Conservation (phyloP, 2,329 filamentous ascomycete genomes). For the Penicillium crustosum region DNA sequence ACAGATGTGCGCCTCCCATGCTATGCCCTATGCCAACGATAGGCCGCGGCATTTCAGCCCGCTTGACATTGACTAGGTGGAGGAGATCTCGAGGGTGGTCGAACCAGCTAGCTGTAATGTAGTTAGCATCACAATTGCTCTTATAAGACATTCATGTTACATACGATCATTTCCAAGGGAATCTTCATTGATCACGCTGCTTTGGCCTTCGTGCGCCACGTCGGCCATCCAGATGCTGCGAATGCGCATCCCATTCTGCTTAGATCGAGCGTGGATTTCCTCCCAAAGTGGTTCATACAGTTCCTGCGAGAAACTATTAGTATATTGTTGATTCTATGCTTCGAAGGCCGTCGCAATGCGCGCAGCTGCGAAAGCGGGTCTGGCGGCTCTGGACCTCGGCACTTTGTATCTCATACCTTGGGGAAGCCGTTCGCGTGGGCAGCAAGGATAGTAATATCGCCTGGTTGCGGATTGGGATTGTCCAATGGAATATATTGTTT, state of each 20-base stretch:
- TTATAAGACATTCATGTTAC: slow-evolving; percentile 29
- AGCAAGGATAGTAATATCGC: slow-evolving; percentile 81
- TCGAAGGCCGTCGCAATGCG: neutral
- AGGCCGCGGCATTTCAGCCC: slow-evolving; percentile 74
- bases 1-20: slow-evolving; percentile 75
- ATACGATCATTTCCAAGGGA: slow-evolving; percentile 79
- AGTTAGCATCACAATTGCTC: slow-evolving; percentile 17
- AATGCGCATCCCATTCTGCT: slow-evolving; percentile 65
- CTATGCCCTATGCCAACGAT: slow-evolving; percentile 85
- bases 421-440: slow-evolving; percentile 91
- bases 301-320: slow-evolving; percentile 57
- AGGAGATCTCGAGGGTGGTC: slow-evolving; percentile 84
- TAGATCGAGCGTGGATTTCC: slow-evolving; percentile 64
- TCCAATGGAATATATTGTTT: slow-evolving; percentile 84
- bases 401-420: slow-evolving; percentile 58
- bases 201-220: slow-evolving; percentile 79
- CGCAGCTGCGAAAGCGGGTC: slow-evolving; percentile 1
- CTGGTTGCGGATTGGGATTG: slow-evolving; percentile 65
- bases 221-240: slow-evolving; percentile 88
- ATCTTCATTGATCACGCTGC: slow-evolving; percentile 72
- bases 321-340: neutral
- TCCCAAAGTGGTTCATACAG: slow-evolving; percentile 92
- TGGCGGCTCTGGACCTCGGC: slow-evolving; percentile 5
- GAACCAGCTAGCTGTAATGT: slow-evolving; percentile 69
- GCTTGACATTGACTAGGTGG: slow-evolving; percentile 81